phyloP scores from a whole-genome alignment of 139 green algal species.

The Klebsormidium nitens region DNA sequence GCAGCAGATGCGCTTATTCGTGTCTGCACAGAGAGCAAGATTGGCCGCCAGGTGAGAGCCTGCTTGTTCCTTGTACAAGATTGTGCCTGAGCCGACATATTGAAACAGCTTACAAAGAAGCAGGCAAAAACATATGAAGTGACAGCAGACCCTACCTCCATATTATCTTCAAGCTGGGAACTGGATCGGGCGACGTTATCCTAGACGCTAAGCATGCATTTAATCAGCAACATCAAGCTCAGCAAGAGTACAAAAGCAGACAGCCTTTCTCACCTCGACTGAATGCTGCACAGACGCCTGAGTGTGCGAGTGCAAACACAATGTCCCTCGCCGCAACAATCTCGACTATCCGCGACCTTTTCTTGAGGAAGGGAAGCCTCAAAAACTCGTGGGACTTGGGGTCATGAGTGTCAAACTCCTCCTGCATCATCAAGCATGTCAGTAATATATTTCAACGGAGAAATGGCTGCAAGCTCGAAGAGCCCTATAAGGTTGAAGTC shows the following conservation, averaged over 20 bases:
- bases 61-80: too few relatives aligned
- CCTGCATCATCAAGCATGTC: slow-evolving; percentile 18
- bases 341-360: slow-evolving; percentile 45
- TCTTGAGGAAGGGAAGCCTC: slow-evolving; percentile 46
- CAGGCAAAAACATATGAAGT: neutral
- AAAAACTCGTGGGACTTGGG: slow-evolving; percentile 23
- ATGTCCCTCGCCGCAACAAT: slow-evolving; percentile 47
- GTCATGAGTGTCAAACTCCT: slow-evolving; percentile 47
- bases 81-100: too few relatives aligned
- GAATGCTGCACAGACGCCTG: slow-evolving; percentile 45
- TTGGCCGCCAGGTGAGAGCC: too few relatives aligned
- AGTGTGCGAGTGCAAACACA: slow-evolving; percentile 50
- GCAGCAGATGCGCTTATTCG: slow-evolving; percentile 41
- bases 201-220: too few relatives aligned
- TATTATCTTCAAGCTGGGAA: neutral
- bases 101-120: too few relatives aligned
- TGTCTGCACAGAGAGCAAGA: slow-evolving; percentile 20
- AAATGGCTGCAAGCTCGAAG: neutral
- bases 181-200: too few relatives aligned
- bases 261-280: slow-evolving; percentile 37
- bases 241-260: too few relatives aligned
- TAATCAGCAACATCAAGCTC: too few relatives aligned
- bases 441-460: slow-evolving; percentile 1
- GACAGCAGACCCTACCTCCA: neutral
- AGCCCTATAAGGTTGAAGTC: neutral